Base-by-base conservation (phyloP, 2,329 filamentous ascomycete genomes). In the Alternaria sp. region DNA sequence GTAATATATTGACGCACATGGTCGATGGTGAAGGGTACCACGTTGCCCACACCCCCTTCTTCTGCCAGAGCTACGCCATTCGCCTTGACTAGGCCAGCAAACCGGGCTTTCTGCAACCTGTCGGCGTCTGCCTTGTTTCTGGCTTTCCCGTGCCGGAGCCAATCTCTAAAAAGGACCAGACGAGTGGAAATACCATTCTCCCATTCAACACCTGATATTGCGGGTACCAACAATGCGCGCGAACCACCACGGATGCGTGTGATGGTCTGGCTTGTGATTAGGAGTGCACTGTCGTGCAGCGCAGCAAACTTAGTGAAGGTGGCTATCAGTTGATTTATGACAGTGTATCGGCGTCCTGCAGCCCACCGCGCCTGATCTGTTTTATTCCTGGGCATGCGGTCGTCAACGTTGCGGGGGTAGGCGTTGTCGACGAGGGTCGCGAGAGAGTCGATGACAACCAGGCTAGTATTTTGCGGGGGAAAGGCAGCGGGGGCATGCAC, bases 131-230 rank as follows among this genome's bases (percentile, higher is more conserved):
- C 59, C 36, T 50, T 66, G 43, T 69, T 72, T 50, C 46, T 71
- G 45, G 66, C 52, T 63, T 75, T 72, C 51, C 65, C 63, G 70
- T 76, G 67, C 63, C 67, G 70, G 53, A 74, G 62, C 73, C 81
- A 94, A 80, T 97, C 92, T 70, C 91, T 86, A 77, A 95, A 97
- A 34, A 97, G 78, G 25, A 90, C 90, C 62, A 97, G 77, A 55
- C 93, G 85, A 43, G 88, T 91, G 63, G 88, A 87, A 38, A 97
- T 82, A 32, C 89, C 90, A 65, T 87, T 88, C 62, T 97, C 93
- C 94, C 94, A 97, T 43, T 91, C 87, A 20, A 84, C 84, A 14
- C 91, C 89, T 58, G 90, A 90, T 64, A 97, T 84, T 41, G 92
- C 88, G 16, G 93, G 91, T 54, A 90, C 86, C 50, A 98, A 82